A percentile compares a stretch with the other conserved stretches of the same genome.
These are phyloP conservation scores for Argentina anserina DNA, from an alignment of 306 rosid genomes.

Conservation along the genomic window DNA sequence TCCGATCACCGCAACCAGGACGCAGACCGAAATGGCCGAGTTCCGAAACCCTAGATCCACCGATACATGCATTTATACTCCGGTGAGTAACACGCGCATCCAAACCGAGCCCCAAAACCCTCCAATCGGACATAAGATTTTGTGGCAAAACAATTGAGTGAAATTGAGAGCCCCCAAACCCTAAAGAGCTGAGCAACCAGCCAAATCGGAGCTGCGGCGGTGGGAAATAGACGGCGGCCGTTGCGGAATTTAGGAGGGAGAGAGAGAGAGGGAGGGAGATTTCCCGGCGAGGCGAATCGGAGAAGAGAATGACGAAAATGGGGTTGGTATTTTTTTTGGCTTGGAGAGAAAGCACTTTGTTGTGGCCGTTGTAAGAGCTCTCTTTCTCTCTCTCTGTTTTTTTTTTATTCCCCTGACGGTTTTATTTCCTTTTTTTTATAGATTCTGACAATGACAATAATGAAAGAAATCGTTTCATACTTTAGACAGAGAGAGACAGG, in stretches of 20 bases:
- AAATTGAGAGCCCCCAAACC: too few relatives aligned
- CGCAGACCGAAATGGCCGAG: slow-evolving; percentile 52
- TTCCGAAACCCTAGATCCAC: slow-evolving; percentile 82
- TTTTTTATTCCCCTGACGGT: background rate
- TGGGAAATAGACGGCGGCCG: background rate
- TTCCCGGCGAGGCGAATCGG: background rate
- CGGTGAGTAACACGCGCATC: slow-evolving; percentile 43
- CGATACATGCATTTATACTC: slow-evolving; percentile 70
- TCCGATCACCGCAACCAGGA: slow-evolving; percentile 48
- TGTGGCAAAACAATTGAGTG: too few relatives aligned
- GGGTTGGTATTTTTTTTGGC: background rate
- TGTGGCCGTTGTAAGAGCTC: slow-evolving; percentile 13
- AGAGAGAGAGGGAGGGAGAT: background rate
- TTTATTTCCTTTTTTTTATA: background rate
- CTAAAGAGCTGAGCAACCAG: too few relatives aligned
- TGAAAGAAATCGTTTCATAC: slow-evolving; percentile 2
- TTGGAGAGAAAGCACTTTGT: slow-evolving; percentile 18
- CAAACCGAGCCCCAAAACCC: slow-evolving; percentile 36
- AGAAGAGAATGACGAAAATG: slow-evolving; percentile 1
- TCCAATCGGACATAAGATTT: slow-evolving; percentile 47
- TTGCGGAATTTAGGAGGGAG: background rate
- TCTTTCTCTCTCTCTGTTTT: background rate
- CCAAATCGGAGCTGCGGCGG: slow-evolving; percentile 12
- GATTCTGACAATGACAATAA: slow-evolving; percentile 39
- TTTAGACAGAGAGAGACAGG: background rate